Conservation (phyloP, 768 basidiomycete species). For the Tulasnella sp. region DNA sequence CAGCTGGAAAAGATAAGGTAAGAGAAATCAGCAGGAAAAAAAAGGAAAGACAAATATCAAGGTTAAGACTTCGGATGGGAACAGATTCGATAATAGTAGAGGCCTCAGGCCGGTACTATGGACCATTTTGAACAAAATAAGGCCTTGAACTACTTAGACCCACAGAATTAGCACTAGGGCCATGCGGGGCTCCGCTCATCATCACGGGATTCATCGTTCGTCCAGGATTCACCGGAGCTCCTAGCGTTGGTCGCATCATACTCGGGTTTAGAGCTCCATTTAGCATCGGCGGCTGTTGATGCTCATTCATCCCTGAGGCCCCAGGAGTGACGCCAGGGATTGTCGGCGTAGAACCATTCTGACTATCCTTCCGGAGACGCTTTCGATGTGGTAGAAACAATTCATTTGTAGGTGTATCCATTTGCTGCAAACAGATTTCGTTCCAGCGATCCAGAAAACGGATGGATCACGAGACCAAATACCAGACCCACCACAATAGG, state of each 20-base stretch:
- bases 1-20: too few species aligned
- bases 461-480: not conserved
- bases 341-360: not conserved
- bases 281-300: not conserved
- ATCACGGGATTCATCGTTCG: constrained; percentile 6
- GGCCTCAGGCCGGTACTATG: too few species aligned
- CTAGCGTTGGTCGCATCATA: not conserved
- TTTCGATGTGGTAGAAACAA: constrained; percentile 10
- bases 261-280: not conserved
- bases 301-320: not conserved
- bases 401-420: not conserved
- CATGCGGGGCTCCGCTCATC: not conserved
- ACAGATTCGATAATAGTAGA: too few species aligned
- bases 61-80: too few species aligned
- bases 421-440: not conserved
- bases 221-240: too few species aligned
- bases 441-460: not conserved
- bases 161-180: not conserved
- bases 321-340: not conserved
- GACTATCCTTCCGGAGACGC: not conserved
- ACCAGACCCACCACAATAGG: not conserved
- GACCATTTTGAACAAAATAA: too few species aligned
- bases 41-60: too few species aligned
- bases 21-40: too few species aligned
- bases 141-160: too few species aligned